A percentile compares a stretch with the other conserved stretches of the same genome.
These are phyloP conservation scores for Solanum infundibuliforme DNA, from an alignment of 257 asterid species.

Conservation along the genomic window DNA sequence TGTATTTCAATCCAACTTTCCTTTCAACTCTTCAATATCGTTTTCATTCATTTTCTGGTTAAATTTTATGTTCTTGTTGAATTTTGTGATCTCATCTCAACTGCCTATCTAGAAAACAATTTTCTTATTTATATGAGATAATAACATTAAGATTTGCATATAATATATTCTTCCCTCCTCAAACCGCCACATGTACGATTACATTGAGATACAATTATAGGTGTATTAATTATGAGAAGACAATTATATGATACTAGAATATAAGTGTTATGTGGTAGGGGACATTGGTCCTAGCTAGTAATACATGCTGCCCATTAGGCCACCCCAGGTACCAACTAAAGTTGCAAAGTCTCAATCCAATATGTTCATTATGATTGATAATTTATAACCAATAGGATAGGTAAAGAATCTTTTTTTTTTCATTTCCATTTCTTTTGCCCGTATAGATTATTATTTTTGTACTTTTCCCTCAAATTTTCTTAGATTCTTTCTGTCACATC, in stretches of 20 bases:
- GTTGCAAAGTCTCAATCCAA: background rate
- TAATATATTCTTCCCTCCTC: background rate
- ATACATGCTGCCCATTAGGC: background rate
- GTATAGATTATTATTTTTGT: background rate
- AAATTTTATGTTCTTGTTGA: background rate
- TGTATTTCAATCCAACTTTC: background rate
- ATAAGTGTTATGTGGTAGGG: background rate
- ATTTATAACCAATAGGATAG: background rate
- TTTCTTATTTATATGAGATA: background rate
- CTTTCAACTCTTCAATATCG: background rate
- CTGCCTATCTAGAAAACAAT: accelerated
- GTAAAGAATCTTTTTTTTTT: background rate
- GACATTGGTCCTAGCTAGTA: background rate
- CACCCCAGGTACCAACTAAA: background rate
- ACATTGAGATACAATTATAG: background rate
- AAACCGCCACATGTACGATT: background rate
- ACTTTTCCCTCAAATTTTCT: background rate
- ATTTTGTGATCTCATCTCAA: background rate
- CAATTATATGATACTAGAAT: background rate
- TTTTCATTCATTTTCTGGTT: background rate
- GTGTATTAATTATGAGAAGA: background rate
- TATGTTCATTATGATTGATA: background rate
- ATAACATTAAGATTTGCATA: accelerated
- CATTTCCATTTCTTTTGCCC: background rate
- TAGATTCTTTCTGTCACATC: background rate